Evolutionary conservation across 306 rosid genomes (phyloP).

Genomic region (Prunus armeniaca): DNA sequence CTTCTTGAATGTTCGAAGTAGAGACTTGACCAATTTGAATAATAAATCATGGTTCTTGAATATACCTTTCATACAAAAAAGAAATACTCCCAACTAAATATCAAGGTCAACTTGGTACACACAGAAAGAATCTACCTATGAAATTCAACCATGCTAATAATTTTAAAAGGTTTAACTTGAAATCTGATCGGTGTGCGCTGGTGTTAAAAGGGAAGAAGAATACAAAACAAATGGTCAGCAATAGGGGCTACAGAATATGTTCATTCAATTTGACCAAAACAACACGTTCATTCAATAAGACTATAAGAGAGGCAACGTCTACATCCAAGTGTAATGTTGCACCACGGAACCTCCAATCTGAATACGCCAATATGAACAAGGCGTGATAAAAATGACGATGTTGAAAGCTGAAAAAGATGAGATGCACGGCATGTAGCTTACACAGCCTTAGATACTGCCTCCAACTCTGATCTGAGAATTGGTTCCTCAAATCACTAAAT

Average conservation of each 20-base stretch:
- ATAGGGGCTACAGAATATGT: background rate
- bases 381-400: too few species aligned
- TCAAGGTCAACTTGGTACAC: background rate
- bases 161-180: background rate
- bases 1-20: too few species aligned
- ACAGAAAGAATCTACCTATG: background rate
- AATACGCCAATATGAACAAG: too few species aligned
- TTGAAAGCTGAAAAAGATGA: too few species aligned
- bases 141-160: background rate
- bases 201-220: background rate
- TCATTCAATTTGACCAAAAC: too few species aligned
- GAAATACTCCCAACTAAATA: background rate
- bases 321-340: background rate
- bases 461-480: too few species aligned
- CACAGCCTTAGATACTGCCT: too few species aligned
- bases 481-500: too few species aligned
- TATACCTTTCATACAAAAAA: background rate
- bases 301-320: background rate
- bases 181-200: background rate
- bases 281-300: background rate
- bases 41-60: background rate
- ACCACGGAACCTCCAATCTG: background rate
- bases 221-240: background rate
- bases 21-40: too few species aligned
- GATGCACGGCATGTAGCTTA: too few species aligned